phyloP scores from a whole-genome alignment of 2,329 filamentous ascomycete genomes.

The Beauveria rudraprayagi region DNA sequence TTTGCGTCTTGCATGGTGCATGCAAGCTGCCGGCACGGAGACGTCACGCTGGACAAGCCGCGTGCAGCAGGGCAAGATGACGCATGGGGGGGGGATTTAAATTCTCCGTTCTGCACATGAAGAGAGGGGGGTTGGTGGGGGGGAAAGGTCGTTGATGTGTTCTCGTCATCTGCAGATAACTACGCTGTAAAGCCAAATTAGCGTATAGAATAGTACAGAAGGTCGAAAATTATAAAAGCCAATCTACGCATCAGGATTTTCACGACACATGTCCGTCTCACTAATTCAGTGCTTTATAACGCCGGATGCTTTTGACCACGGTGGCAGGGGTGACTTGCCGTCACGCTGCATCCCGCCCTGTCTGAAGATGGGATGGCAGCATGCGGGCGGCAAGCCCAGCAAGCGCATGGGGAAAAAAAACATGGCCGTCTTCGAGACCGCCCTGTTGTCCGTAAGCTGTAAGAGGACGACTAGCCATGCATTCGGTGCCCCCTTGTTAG shows the following conservation, averaged over 20 bases:
- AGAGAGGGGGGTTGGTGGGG: background rate
- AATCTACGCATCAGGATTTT: too few species aligned
- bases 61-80: background rate
- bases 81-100: background rate
- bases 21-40: background rate
- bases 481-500: background rate
- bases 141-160: background rate
- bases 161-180: background rate
- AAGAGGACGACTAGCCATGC: too few species aligned
- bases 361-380: background rate
- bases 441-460: too few species aligned
- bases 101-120: background rate
- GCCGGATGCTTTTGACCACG: background rate
- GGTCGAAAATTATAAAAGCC: too few species aligned
- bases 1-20: slow-evolving; percentile 9
- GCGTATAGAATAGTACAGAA: too few species aligned
- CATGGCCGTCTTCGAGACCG: background rate
- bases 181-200: too few species aligned
- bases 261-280: too few species aligned
- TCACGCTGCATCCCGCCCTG: background rate
- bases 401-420: background rate
- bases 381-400: background rate
- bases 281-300: background rate
- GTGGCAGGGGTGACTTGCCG: background rate
- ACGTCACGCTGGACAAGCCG: background rate